Conservation (phyloP, 2,329 filamentous ascomycete genomes). For the Aphanocladium album region DNA sequence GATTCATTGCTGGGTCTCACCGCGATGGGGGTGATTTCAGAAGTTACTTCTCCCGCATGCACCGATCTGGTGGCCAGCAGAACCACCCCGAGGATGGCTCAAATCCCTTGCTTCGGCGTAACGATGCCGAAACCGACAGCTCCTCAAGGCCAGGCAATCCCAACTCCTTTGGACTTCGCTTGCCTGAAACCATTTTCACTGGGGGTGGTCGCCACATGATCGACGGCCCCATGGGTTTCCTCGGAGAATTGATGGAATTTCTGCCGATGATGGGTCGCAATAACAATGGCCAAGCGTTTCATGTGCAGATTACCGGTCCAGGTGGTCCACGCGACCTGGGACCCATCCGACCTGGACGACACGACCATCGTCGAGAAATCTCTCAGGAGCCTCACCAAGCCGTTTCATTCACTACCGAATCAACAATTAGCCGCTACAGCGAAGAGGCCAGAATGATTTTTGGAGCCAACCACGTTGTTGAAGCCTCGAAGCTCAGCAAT, state of each 20-base stretch:
- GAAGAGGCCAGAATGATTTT: conserved; percentile 89
- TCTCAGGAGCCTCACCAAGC: conserved; percentile 64
- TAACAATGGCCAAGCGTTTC: conserved; percentile 47
- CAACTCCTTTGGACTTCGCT: conserved; percentile 50
- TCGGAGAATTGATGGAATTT: conserved; percentile 53
- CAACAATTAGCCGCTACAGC: conserved; percentile 75
- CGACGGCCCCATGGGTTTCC: conserved; percentile 49
- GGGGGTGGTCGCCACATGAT: conserved; percentile 30
- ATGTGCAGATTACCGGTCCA: conserved; percentile 53
- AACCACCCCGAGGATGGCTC: conserved; percentile 67
- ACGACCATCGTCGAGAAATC: conserved; percentile 44
- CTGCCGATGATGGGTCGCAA: conserved; percentile 43
- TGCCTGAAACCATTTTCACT: conserved; percentile 42
- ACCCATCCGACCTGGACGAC: conserved; percentile 36
- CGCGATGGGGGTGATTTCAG: conserved; percentile 51
- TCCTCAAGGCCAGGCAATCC: conserved; percentile 44
- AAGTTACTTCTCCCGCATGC: conserved; percentile 45
- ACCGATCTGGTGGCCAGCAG: conserved; percentile 48
- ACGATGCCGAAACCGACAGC: conserved; percentile 38
- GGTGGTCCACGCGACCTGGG: conserved; percentile 45
- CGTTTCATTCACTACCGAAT: conserved; percentile 66
- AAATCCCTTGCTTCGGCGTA: conserved; percentile 78
- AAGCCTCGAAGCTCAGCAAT: conserved; percentile 65
- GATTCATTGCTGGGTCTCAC: conserved; percentile 48
- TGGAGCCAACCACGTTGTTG: conserved; percentile 54